These are phyloP conservation scores for Colletotrichum melonis DNA, from an alignment of 2,329 filamentous ascomycete species.

Conservation along the genomic window DNA sequence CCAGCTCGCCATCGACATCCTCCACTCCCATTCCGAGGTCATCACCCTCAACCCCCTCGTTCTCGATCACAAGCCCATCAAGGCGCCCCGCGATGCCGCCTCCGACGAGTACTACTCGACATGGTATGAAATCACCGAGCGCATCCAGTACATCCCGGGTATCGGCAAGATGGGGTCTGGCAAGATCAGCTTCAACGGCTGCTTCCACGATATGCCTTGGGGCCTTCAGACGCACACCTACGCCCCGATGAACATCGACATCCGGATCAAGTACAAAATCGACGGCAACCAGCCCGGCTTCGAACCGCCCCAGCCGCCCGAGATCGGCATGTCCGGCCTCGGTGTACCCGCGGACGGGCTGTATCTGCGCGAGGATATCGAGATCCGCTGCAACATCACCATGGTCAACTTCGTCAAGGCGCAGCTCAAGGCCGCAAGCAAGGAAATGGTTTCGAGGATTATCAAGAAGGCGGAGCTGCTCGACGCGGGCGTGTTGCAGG, in stretches of 20 bases:
- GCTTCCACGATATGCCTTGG: slow-evolving; percentile 79
- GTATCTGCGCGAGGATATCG: slow-evolving; percentile 77
- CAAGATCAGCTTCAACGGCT: slow-evolving; percentile 76
- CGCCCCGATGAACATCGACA: slow-evolving; percentile 73
- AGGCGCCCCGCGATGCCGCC: slow-evolving; percentile 74
- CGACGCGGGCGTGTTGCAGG: slow-evolving; percentile 72
- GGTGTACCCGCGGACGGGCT: slow-evolving; percentile 73
- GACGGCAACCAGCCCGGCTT: slow-evolving; percentile 75
- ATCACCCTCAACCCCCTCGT: slow-evolving; percentile 79
- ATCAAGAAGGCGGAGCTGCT: slow-evolving; percentile 79
- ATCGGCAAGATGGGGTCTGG: slow-evolving; percentile 73
- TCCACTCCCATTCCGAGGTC: slow-evolving; percentile 77
- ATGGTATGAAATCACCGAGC: slow-evolving; percentile 79
- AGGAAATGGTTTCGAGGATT: slow-evolving; percentile 75
- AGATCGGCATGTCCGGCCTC: slow-evolving; percentile 69
- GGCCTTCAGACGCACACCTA: slow-evolving; percentile 79
- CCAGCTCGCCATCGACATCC: slow-evolving; percentile 78
- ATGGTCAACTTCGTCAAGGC: slow-evolving; percentile 74
- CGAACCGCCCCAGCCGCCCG: slow-evolving; percentile 69
- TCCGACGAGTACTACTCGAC: slow-evolving; percentile 79
- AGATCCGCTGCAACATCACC: slow-evolving; percentile 76
- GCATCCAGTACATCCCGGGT: slow-evolving; percentile 75
- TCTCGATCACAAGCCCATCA: slow-evolving; percentile 70
- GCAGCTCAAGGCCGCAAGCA: slow-evolving; percentile 73
- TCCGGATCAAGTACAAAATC: slow-evolving; percentile 76